Evolutionary conservation across 2,329 filamentous ascomycete genomes (phyloP).

Genomic region (Periconia digitata): DNA sequence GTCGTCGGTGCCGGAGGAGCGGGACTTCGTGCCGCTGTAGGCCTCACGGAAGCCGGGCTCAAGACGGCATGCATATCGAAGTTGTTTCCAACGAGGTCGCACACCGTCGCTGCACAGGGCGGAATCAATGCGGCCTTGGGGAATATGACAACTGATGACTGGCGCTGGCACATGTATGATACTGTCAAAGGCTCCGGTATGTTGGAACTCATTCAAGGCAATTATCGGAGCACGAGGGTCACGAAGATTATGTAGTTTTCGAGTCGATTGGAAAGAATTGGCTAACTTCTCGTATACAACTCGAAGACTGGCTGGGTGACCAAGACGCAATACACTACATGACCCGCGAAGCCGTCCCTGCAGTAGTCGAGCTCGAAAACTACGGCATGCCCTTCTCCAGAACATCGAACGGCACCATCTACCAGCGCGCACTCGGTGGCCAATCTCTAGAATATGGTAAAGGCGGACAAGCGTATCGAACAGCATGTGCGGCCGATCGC

Average conservation of each 20-base stretch:
- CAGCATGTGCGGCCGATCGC: conserved; percentile 50
- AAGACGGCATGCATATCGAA: conserved; percentile 68
- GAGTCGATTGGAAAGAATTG: too few relatives aligned
- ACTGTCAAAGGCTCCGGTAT: conserved; percentile 55
- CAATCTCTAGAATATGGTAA: conserved; percentile 52
- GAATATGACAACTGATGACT: conserved; percentile 57
- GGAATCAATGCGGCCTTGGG: conserved; percentile 63
- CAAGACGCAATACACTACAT: conserved; percentile 64
- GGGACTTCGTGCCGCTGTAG: conserved; percentile 64
- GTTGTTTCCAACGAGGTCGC: conserved; percentile 64
- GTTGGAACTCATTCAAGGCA: too few relatives aligned
- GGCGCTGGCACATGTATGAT: conserved; percentile 64
- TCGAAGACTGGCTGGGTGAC: conserved; percentile 62
- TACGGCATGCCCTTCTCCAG: conserved; percentile 59
- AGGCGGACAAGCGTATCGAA: conserved; percentile 53
- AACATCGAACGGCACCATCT: conserved; percentile 49
- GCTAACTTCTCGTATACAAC: too few relatives aligned
- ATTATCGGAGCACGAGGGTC: too few relatives aligned
- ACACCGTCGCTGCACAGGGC: conserved; percentile 68
- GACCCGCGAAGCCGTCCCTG: conserved; percentile 57
- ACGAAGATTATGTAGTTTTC: too few relatives aligned
- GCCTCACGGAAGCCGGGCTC: conserved; percentile 64
- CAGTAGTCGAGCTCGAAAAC: conserved; percentile 58
- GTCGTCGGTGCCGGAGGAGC: conserved; percentile 60
- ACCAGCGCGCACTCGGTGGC: conserved; percentile 53